These are phyloP conservation scores for Trichosporon asahii DNA, from an alignment of 1,284 basidiomycete species.

Conservation along the genomic window DNA sequence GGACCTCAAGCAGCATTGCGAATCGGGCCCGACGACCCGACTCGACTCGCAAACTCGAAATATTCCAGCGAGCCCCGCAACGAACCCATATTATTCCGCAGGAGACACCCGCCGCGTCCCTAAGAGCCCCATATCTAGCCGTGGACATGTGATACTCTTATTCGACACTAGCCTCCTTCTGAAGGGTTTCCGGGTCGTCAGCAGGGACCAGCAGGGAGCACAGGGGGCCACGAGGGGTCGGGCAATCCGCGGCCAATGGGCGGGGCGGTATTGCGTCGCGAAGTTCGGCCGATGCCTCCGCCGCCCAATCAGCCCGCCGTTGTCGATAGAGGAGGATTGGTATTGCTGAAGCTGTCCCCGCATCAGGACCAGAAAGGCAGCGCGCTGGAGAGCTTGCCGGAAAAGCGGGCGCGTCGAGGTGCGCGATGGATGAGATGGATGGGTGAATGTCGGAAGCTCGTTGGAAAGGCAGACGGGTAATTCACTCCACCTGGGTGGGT, in stretches of 20 bases:
- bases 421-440: background rate
- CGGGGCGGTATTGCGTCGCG: background rate
- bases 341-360: background rate
- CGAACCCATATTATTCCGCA: background rate
- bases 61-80: background rate
- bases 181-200: background rate
- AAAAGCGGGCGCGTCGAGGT: background rate
- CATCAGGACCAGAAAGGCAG: background rate
- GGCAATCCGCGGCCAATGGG: background rate
- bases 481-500: background rate
- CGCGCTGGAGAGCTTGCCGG: background rate
- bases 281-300: background rate
- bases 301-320: background rate
- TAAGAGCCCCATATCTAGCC: background rate
- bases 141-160: background rate
- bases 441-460: background rate
- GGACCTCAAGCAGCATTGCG: background rate
- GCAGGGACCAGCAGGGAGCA: background rate
- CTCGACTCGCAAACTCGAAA: background rate
- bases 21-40: slow-evolving; percentile 1
- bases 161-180: background rate
- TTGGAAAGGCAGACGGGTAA: background rate
- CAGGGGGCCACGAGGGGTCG: background rate
- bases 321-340: background rate
- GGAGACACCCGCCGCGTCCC: background rate